Evolutionary conservation across 2,329 filamentous ascomycete genomes (phyloP), one percentile per base, ranked within the genome.

Genomic region (Aspergillus hortae): DNA sequence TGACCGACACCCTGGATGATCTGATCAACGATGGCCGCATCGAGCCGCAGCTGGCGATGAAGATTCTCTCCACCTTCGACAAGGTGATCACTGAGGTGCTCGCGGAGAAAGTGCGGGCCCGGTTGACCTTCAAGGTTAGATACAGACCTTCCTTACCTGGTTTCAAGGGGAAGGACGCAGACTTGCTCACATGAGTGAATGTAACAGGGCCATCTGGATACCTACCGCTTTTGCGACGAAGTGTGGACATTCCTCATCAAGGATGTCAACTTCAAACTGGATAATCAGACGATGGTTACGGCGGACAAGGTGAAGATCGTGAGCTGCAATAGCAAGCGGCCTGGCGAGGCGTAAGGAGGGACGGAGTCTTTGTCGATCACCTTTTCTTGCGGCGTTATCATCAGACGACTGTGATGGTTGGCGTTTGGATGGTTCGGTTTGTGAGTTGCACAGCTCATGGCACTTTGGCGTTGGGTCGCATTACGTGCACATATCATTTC

Each of bases 201-300:
- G 35, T 47, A 35, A 23, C 48, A 96, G 92, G 94, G 94, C 44
- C 94, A 95, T 68, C 86, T 99, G 57, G 92, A 97, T 71, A 97
- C 94, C 14, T 99, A 99, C 78, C 88, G 94, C 62, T 99, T 99
- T 81, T 99, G 94, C 78, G 94, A 99, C 75, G 94, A 99, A 77
- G 94, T 99, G 53, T 99, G 94, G 94, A 99, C 94, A 1, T 99
- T 99, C 73, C 83, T 99, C 53, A 95, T 99, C 75, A 96, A 96
- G 75, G 94, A 97, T 61, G 92, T 97, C 51, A 91, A 87, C n/a
- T 97, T 99, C 78, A 99, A 99, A 77, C 87, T 97, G 77, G 92
- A 97, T 63, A 90, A 88, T 61, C 84, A 82, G 51, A 82, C 85
- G 55, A 82, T 83, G 1, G 85, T 97, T 12, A 77, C 82, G 35